Percentiles rank a stretch among this genome's conserved stretches.
phyloP scores from a whole-genome alignment of 257 asterid genomes.

The Echites panduratus region DNA sequence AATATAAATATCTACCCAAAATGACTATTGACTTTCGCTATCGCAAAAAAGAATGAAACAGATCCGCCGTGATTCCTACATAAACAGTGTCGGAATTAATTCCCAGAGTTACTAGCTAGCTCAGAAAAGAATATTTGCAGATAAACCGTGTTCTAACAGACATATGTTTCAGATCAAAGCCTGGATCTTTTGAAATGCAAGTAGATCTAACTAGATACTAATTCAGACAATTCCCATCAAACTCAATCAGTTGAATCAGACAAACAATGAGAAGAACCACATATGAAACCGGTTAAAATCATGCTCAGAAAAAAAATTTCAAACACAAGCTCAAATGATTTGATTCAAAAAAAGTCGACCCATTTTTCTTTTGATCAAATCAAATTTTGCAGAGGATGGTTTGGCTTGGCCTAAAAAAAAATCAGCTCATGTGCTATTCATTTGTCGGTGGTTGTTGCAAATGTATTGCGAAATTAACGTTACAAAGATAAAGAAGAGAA shows the following conservation, averaged over 20 bases:
- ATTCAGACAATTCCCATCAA: conserved; percentile 1
- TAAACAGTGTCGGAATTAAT: neutral
- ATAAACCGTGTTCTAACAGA: neutral
- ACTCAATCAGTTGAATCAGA: neutral
- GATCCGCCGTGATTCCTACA: conserved; percentile 14
- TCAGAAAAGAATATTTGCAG: neutral
- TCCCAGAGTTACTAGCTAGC: neutral
- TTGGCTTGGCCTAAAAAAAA: neutral
- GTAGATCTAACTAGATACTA: conserved; percentile 17
- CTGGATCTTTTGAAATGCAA: conserved; percentile 1
- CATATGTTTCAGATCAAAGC: conserved; percentile 13
- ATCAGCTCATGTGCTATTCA: neutral
- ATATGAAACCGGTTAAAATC: neutral
- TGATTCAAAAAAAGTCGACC: neutral
- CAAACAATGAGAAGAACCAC: neutral
- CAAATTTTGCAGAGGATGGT: neutral
- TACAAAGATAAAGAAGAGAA: neutral
- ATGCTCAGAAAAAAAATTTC: neutral
- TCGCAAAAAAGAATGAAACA: neutral
- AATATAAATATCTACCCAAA: neutral
- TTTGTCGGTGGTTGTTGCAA: conserved; percentile 1
- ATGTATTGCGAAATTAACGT: conserved; percentile 8
- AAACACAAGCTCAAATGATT: neutral
- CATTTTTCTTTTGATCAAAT: neutral
- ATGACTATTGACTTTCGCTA: neutral